A percentile compares a stretch with the other conserved stretches of the same genome.
Conservation (phyloP, 345 rosid genomes). For the Corchorus olitorius region DNA sequence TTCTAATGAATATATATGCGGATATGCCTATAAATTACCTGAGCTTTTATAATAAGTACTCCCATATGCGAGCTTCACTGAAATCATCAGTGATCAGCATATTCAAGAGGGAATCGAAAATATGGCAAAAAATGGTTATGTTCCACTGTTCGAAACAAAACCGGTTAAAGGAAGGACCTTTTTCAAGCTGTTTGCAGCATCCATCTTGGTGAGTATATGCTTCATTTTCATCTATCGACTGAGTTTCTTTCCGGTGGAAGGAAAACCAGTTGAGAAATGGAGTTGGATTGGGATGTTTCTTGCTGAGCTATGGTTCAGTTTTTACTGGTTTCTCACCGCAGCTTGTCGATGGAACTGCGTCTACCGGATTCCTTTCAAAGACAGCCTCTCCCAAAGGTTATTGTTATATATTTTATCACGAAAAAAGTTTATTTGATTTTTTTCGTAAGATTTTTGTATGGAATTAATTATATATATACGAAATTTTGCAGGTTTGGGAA, state of each 20-base stretch:
- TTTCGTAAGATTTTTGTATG: too few relatives aligned
- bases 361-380: conserved; percentile 30
- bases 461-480: too few relatives aligned
- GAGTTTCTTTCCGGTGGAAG: conserved; percentile 24
- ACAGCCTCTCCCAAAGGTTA: conserved; percentile 43
- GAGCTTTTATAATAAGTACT: too few relatives aligned
- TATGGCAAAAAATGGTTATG: not conserved
- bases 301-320: conserved; percentile 47
- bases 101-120: too few relatives aligned
- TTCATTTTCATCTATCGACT: conserved; percentile 36
- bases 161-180: conserved; percentile 19
- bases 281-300: conserved; percentile 43
- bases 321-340: conserved; percentile 47
- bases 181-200: conserved; percentile 23
- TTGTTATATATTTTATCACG: too few relatives aligned
- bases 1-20: too few relatives aligned
- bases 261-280: conserved; percentile 22
- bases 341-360: conserved; percentile 46
- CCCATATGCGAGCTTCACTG: too few relatives aligned
- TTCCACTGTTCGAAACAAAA: conserved; percentile 42
- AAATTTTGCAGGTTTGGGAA: conserved; percentile 23
- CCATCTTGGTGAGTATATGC: conserved; percentile 26
- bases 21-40: too few relatives aligned
- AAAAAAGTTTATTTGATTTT: too few relatives aligned
- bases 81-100: too few relatives aligned